A percentile compares a stretch with the other conserved stretches of the same genome.
phyloP scores from a whole-genome alignment of 2,329 filamentous ascomycete species.

The Alternaria consortialis region DNA sequence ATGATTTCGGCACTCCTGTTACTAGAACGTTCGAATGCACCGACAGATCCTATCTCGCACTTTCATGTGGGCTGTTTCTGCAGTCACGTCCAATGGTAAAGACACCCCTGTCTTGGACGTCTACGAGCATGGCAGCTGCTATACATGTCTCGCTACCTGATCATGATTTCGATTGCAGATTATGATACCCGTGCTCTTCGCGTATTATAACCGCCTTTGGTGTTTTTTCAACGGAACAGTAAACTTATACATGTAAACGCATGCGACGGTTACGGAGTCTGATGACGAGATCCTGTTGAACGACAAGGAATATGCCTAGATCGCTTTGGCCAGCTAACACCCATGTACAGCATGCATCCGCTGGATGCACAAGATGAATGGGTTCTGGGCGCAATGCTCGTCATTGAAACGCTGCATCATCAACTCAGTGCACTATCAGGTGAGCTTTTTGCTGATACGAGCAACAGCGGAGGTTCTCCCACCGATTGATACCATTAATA shows the following conservation, averaged over 20 bases:
- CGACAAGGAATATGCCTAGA: not conserved
- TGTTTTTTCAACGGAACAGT: too few species aligned
- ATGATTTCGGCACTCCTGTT: not conserved
- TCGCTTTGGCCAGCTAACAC: not conserved
- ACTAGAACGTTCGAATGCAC: not conserved
- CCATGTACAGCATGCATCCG: not conserved
- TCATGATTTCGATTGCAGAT: not conserved
- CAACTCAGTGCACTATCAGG: not conserved
- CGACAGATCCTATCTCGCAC: not conserved
- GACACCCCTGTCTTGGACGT: not conserved
- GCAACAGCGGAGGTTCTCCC: not conserved
- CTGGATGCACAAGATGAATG: not conserved
- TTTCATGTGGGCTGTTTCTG: not conserved
- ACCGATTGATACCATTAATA: conserved; percentile 1
- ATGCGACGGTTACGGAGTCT: not conserved
- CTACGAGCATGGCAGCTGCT: not conserved
- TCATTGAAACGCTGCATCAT: not conserved
- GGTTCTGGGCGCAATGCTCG: not conserved
- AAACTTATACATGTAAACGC: too few species aligned
- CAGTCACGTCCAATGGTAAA: not conserved
- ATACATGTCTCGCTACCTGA: not conserved
- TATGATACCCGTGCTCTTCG: not conserved
- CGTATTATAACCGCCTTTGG: not conserved
- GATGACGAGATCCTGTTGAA: not conserved
- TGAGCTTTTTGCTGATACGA: not conserved